phyloP scores from a whole-genome alignment of 2,329 filamentous ascomycete species.

The Westerdykella aurantiaca region DNA sequence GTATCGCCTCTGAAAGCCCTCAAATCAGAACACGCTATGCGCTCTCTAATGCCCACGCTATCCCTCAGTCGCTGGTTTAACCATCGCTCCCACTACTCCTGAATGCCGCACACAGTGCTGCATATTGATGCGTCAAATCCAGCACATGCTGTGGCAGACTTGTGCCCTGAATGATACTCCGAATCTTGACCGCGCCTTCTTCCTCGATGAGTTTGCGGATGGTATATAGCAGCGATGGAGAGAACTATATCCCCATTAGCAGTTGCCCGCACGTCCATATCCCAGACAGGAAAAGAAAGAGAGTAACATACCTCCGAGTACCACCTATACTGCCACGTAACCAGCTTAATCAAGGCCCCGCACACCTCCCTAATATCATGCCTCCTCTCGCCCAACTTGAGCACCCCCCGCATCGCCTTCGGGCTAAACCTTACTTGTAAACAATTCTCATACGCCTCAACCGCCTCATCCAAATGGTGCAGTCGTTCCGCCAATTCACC shows the following conservation, averaged over 20 bases:
- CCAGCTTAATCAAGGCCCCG: conserved; percentile 78
- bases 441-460: conserved; percentile 89
- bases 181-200: conserved; percentile 93
- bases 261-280: not conserved
- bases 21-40: no score
- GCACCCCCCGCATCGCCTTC: conserved; percentile 80
- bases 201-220: conserved; percentile 93
- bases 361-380: conserved; percentile 77
- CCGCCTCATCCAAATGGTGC: conserved; percentile 84
- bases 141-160: conserved; percentile 88
- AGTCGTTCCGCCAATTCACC: conserved; percentile 87
- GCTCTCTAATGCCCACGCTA: no score
- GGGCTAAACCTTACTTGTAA: conserved; percentile 85
- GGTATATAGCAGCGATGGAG: conserved; percentile 78
- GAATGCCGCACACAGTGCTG: conserved; percentile 88
- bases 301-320: conserved; percentile 70
- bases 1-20: no score
- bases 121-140: conserved; percentile 94
- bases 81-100: conserved; percentile 88
- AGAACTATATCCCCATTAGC: conserved; percentile 56
- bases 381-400: conserved; percentile 70
- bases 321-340: conserved; percentile 99
- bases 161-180: conserved; percentile 94
- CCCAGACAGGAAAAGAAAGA: not conserved
- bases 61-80: conserved; percentile 38